Evolutionary conservation across 805 yeast species (phyloP).

Genomic region (Hanseniaspora valbyensis): DNA sequence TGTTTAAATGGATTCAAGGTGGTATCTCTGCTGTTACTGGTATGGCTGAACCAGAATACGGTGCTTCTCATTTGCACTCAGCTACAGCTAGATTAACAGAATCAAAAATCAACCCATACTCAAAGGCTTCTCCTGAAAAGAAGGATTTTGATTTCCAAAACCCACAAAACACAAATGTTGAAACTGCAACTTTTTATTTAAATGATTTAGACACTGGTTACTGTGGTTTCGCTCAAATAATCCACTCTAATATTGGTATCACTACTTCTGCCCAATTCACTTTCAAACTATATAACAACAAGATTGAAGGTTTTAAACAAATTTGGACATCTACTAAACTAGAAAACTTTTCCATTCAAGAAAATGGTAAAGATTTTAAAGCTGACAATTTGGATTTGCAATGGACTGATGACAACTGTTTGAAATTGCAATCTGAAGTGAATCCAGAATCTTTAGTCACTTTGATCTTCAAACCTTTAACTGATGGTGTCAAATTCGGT

Average conservation of each 20-base stretch:
- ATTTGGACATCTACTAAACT: constrained; percentile 90
- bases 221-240: constrained; percentile 84
- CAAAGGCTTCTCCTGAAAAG: constrained; percentile 47
- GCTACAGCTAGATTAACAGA: constrained; percentile 47
- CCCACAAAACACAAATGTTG: constrained; percentile 81
- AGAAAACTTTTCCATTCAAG: constrained; percentile 61
- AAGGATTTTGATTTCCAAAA: constrained; percentile 65
- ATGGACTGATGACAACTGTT: constrained; percentile 42
- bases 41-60: constrained; percentile 94
- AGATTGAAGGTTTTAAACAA: constrained; percentile 28
- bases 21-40: constrained; percentile 92
- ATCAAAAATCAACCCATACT: constrained; percentile 34
- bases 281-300: constrained; percentile 54
- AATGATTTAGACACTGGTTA: constrained; percentile 49
- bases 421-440: constrained; percentile 51
- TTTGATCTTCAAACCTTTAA: constrained; percentile 46
- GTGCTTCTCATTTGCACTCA: constrained; percentile 84
- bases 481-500: constrained; percentile 76
- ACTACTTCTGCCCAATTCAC: constrained; percentile 91
- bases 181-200: constrained; percentile 88
- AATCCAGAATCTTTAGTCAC: constrained; percentile 62
- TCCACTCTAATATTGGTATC: constrained; percentile 83
- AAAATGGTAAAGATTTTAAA: constrained; percentile 57
- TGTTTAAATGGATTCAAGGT: constrained; percentile 78
- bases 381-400: constrained; percentile 65